Percentiles rank a stretch among this genome's conserved stretches.
Conservation (phyloP, 768 basidiomycete species). For the Amanita subjunquillea region DNA sequence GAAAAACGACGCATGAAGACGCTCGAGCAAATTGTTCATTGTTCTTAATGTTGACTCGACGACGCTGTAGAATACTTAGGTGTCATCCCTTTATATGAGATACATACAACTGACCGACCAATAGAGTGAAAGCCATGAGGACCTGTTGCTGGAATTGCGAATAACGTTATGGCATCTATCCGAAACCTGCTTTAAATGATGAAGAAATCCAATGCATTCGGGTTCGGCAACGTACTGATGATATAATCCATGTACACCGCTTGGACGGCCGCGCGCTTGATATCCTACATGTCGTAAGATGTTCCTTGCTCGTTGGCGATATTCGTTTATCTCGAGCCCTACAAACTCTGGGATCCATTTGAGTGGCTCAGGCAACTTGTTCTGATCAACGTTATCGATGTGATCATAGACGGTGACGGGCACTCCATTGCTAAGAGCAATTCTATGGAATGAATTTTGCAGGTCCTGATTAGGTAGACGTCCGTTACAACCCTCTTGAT, state of each 20-base stretch:
- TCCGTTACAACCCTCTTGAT: slow-evolving; percentile 86
- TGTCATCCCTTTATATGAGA: background rate
- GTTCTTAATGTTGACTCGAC: slow-evolving; percentile 85
- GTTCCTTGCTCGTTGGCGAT: slow-evolving; percentile 53
- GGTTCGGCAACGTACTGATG: slow-evolving; percentile 48
- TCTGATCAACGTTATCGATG: slow-evolving; percentile 35
- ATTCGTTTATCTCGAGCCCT: slow-evolving; percentile 27
- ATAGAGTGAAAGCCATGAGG: slow-evolving; percentile 95
- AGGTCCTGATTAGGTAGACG: slow-evolving; percentile 94
- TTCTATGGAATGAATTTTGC: slow-evolving; percentile 68
- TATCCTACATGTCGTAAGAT: slow-evolving; percentile 61
- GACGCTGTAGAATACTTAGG: slow-evolving; percentile 33
- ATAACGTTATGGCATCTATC: slow-evolving; percentile 90
- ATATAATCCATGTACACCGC: slow-evolving; percentile 84
- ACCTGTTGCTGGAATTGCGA: slow-evolving; percentile 76
- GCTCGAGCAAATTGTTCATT: slow-evolving; percentile 88
- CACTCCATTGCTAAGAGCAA: slow-evolving; percentile 65
- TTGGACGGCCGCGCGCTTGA: slow-evolving; percentile 70
- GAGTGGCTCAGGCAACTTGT: slow-evolving; percentile 18
- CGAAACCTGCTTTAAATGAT: slow-evolving; percentile 50
- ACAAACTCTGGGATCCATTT: slow-evolving; percentile 26
- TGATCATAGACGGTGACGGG: slow-evolving; percentile 79
- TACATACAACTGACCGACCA: slow-evolving; percentile 51
- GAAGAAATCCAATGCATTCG: background rate
- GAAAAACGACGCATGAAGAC: slow-evolving; percentile 96